Evolutionary conservation across 1,284 basidiomycete genomes (phyloP), one percentile per base, ranked within the genome.

Genomic region (Puccinia hordei): DNA sequence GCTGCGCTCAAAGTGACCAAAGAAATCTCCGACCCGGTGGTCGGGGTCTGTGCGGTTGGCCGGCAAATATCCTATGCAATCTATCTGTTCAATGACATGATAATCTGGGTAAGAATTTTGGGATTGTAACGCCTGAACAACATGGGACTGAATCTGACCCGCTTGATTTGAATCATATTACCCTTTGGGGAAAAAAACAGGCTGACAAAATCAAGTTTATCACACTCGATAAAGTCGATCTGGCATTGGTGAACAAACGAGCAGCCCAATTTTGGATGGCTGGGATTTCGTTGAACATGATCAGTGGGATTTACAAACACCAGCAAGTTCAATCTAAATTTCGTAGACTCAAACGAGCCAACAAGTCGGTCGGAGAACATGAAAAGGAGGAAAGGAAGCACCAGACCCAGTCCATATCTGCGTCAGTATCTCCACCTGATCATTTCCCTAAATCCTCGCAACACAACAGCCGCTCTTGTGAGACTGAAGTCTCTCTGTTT

Each of bases 251-350:
- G 75, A 87, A 89, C 82, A 92, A 90, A 85, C 88, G 90, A 51
- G 91, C 94, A 5, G 92, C 92, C 85, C 90, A 92, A 75, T 92
- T 95, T 87, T 99, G 96, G 96, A 88, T 98, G 61, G 88, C 91
- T 13, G 97, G 95, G 2, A 94, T 98, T 82, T 80, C 75, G 22
- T 35, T 77, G 22, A 83, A 85, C 71, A 77, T 83, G 35, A 84
- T 73, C 24, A 55, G 65, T 24, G 57, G 68, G 30, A 35, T 80
- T 41, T 72, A 61, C 24, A 71, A 80, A 27, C 59, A 61, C 15
- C 68, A 65, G 19, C 77, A 73, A 65, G 59, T 73, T 61, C 66
- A 59, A 27, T 35, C 38, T 6, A 63, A 73, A 61, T 51, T 65
- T 35, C 30, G 24, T 19, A 72, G 41, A 41, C 17, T 46, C 59